phyloP scores from a whole-genome alignment of 1,284 basidiomycete species.

The Tremellales sp. region DNA sequence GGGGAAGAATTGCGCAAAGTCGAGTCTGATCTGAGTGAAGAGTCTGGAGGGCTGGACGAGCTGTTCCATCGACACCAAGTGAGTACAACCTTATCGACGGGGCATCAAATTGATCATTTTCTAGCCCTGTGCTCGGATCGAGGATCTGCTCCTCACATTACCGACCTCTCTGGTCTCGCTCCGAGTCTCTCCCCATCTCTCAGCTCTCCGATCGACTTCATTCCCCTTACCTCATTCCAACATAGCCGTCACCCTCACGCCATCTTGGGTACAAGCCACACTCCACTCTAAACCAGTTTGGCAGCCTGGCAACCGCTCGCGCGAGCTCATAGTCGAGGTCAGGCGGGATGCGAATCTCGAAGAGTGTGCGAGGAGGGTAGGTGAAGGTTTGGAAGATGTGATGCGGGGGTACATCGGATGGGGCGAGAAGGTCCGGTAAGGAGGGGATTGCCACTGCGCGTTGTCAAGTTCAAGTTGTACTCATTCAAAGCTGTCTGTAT shows the following conservation, averaged over 20 bases:
- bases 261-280: constrained; percentile 32
- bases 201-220: constrained; percentile 1
- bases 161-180: constrained; percentile 18
- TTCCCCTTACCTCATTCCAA: constrained; percentile 31
- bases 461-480: no score
- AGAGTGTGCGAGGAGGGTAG: constrained; percentile 20
- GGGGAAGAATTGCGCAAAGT: constrained; percentile 33
- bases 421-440: constrained; percentile 23
- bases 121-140: constrained; percentile 36
- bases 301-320: constrained; percentile 5
- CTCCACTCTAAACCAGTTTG: constrained; percentile 17
- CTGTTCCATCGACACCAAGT: constrained; percentile 36
- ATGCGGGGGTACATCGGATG: constrained; percentile 23
- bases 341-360: constrained; percentile 20
- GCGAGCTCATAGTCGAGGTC: constrained; percentile 33
- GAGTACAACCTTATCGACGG: constrained; percentile 1
- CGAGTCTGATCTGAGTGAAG: constrained; percentile 34
- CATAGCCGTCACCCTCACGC: constrained; percentile 27
- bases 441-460: no score
- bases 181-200: constrained; percentile 3
- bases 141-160: constrained; percentile 35
- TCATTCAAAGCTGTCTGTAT: no score
- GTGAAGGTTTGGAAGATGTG: constrained; percentile 32
- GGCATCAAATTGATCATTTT: not conserved
- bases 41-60: constrained; percentile 25